Conservation (phyloP, 2,329 filamentous ascomycete genomes). For the Emergomyces africanus region DNA sequence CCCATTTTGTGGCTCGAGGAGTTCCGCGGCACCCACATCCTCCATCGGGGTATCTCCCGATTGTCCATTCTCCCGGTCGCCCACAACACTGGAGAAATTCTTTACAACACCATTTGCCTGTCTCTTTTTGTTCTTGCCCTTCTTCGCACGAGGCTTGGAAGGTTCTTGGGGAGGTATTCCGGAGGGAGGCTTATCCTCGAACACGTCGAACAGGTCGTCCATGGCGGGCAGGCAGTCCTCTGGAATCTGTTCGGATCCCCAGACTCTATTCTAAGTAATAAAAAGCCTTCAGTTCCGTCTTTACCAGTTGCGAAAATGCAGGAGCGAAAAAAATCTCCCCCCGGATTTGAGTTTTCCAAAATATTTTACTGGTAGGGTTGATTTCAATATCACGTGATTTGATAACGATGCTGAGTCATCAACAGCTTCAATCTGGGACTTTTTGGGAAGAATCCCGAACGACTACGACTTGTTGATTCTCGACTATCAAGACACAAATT, state of each 20-base stretch:
- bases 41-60: conserved; percentile 16
- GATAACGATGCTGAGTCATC: neutral
- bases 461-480: neutral
- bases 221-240: conserved; percentile 29
- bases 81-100: neutral
- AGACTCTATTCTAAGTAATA: neutral
- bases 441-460: neutral
- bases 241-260: neutral
- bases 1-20: conserved; percentile 15
- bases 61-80: conserved; percentile 18
- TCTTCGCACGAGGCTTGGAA: conserved; percentile 29
- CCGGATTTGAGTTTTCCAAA: neutral
- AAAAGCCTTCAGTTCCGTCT: neutral
- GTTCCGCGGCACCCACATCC: conserved; percentile 7
- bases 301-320: neutral
- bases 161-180: conserved; percentile 18
- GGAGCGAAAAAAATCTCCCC: neutral
- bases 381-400: neutral
- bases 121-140: conserved; percentile 68
- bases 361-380: neutral
- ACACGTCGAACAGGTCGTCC: conserved; percentile 75
- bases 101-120: conserved; percentile 72
- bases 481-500: neutral
- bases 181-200: conserved; percentile 53
- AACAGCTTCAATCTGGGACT: too few relatives aligned